Evolutionary conservation across 305 asterid genomes (phyloP), one percentile per base, ranked within the genome.

Genomic region (Fraxinus paxiana): DNA sequence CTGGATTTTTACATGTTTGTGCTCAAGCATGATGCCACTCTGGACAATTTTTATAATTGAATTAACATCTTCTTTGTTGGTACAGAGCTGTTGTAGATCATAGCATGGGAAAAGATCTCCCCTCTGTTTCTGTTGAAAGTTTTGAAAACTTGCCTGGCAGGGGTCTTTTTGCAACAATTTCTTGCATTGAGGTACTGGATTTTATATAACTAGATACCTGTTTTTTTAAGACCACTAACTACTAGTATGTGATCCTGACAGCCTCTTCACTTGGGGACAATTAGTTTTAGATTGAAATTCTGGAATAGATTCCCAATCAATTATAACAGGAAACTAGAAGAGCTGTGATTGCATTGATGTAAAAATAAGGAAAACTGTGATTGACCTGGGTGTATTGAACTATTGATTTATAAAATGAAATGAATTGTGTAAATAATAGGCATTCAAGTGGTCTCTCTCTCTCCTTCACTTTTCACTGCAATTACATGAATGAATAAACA

Each of bases 11-110:
- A 80, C 6, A 4, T 46, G 7, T 81, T 75, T 31, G 65, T 81
- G 65, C 54, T 67, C 73, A 37, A 61, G 76, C 51, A 30, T 69
- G 41, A 41, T 30, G 77, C 31, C 63, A 26, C 18, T 28, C 69
- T 26, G 71, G 17, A 30, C 15, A 24, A 35, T 73, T 43, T 33
- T 56, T 65, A 76, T 15, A 67, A 30, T 77, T 82, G 37, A 63
- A 74, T 48, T 56, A 38, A 79, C 77, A 12, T 65, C 75, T 56
- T 79, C 51, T 61, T 88, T 82, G 56, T 34, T 87, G 85, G 18
- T 87, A 88, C 96, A 94, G 99, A 87, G 99, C 98, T 71, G 97
- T 94, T 73, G 96, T 96, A 67, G 97, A 92, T 85, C 99, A 94
- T 85, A 93, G 99, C 86, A 61, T 87, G 20, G 98, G 97, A 82